These are phyloP conservation scores for Nemophila menziesii DNA, from an alignment of 257 asterid genomes.

Conservation along the genomic window DNA sequence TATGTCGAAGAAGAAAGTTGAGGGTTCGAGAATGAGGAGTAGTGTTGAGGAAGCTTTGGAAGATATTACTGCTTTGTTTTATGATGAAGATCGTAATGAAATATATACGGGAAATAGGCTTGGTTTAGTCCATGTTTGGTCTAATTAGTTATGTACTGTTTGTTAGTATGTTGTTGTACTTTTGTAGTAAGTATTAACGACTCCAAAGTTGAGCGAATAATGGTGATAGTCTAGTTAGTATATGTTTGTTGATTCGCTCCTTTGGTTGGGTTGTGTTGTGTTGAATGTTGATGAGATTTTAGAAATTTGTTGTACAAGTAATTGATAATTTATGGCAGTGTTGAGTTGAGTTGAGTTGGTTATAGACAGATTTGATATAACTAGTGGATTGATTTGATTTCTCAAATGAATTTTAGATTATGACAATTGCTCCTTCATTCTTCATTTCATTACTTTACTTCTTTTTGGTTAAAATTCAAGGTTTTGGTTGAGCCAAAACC, in stretches of 20 bases:
- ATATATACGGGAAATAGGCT: slow-evolving; percentile 80
- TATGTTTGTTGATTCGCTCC: slow-evolving; percentile 1
- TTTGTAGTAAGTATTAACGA: too few relatives aligned
- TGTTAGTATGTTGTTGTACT: slow-evolving; percentile 2
- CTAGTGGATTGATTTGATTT: slow-evolving; percentile 4
- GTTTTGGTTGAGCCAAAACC: too few relatives aligned
- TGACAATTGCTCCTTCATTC: too few relatives aligned
- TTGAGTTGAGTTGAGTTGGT: slow-evolving; percentile 13
- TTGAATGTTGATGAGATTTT: slow-evolving; percentile 5
- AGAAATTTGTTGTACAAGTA: slow-evolving; percentile 9
- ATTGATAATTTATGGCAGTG: slow-evolving; percentile 10
- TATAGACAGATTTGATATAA: slow-evolving; percentile 1
- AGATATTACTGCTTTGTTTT: slow-evolving; percentile 91
- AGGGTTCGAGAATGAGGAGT: slow-evolving; percentile 46
- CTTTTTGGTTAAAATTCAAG: too few relatives aligned
- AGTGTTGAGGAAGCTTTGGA: slow-evolving; percentile 83
- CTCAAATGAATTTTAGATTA: too few relatives aligned
- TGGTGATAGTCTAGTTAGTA: neutral
- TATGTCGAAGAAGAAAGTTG: slow-evolving; percentile 40
- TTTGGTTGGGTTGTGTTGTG: neutral
- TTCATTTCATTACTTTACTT: too few relatives aligned
- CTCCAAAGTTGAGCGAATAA: neutral
- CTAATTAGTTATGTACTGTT: slow-evolving; percentile 41
- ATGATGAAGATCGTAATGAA: slow-evolving; percentile 97
- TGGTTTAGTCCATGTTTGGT: slow-evolving; percentile 93